Base-by-base conservation (phyloP, 2,329 filamentous ascomycete species). In the Talaromyces sp. region DNA sequence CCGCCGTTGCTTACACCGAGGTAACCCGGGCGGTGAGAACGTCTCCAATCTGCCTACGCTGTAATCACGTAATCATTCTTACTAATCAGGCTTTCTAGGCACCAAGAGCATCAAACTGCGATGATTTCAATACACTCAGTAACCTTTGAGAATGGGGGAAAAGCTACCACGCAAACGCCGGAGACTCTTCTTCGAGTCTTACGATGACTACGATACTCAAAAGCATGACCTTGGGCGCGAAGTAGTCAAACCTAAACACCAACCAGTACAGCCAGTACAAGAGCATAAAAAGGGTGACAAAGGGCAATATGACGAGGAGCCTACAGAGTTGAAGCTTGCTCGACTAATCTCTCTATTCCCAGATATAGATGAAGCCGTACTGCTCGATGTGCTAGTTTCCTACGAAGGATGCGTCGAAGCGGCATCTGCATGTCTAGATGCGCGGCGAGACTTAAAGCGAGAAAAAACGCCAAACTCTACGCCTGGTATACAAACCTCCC, bases 291-390 rank as follows among this genome's bases (percentile, higher is more conserved):
- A 19, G 5, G 35, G 45, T 27, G 58, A 65, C 16, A 37, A 58
- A 10, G 35, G 39, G 27, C 41, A 60, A 22, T 24, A 66, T n/a
- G 85, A 87, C 16, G 87, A 93, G 16, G 91, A 96, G 56, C 88
- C 90, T 1, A 99, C 95, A 0, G 95, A 98, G 68, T 82, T 96
- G 71, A 98, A 97, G 73, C 80, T 99, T 14, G 93, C 93, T 1
- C 81, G 96, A 1, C 81, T 99, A 3, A 85, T 89, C 2, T 98
- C 95, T 0, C 79, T 97, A 0, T 85, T 93, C 69, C 87, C 91
- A 0, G 74, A 81, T 0, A 69, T 88, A 3, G 83, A 87, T 8
- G 87, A 90, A 56, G 86, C 89, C 41, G 81, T 83, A 0, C 81
- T 97, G 0, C 83, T 99, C 0, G 94, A 98, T 68, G 81, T 92